Conservation (phyloP, 2,329 filamentous ascomycete genomes). For the Beauveria australis region DNA sequence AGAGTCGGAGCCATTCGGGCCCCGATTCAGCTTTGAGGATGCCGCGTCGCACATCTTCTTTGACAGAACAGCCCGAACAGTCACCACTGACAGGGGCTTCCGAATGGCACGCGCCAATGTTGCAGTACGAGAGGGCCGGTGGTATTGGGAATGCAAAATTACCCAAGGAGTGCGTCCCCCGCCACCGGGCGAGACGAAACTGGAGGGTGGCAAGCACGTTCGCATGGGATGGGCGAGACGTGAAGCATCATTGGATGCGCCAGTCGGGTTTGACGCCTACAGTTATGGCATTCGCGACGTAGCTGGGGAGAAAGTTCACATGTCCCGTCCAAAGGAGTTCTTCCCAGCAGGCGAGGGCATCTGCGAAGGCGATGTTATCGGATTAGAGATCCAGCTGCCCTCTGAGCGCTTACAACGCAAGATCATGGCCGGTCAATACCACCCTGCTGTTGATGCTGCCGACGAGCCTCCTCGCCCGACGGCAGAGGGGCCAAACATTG, state of each 20-base stretch:
- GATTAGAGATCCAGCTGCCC: slow-evolving; percentile 84
- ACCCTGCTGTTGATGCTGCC: slow-evolving; percentile 67
- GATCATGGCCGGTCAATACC: slow-evolving; percentile 79
- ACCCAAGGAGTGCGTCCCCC: slow-evolving; percentile 57
- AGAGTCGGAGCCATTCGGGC: slow-evolving; percentile 73
- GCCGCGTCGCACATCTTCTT: slow-evolving; percentile 79
- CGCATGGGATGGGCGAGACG: slow-evolving; percentile 80
- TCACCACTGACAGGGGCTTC: slow-evolving; percentile 90
- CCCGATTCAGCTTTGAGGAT: slow-evolving; percentile 89
- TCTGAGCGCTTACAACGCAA: slow-evolving; percentile 80
- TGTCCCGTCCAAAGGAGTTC: slow-evolving; percentile 88
- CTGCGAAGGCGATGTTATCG: slow-evolving; percentile 85
- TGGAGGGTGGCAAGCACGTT: slow-evolving; percentile 53
- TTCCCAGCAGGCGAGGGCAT: slow-evolving; percentile 72
- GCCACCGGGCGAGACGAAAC: slow-evolving; percentile 33
- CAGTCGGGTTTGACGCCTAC: slow-evolving; percentile 83
- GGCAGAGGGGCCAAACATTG: slow-evolving; percentile 65
- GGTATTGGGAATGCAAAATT: slow-evolving; percentile 92
- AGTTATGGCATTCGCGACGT: slow-evolving; percentile 90
- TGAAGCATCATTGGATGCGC: slow-evolving; percentile 74
- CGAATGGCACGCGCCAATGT: slow-evolving; percentile 87
- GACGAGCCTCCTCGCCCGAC: slow-evolving; percentile 48
- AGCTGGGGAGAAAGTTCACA: slow-evolving; percentile 83
- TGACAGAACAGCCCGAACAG: slow-evolving; percentile 62
- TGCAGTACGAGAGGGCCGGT: slow-evolving; percentile 77